Evolutionary conservation across 176 grass and related monocot genomes (phyloP), one percentile per base, ranked within the genome.

Genomic region (Avena atlantica): DNA sequence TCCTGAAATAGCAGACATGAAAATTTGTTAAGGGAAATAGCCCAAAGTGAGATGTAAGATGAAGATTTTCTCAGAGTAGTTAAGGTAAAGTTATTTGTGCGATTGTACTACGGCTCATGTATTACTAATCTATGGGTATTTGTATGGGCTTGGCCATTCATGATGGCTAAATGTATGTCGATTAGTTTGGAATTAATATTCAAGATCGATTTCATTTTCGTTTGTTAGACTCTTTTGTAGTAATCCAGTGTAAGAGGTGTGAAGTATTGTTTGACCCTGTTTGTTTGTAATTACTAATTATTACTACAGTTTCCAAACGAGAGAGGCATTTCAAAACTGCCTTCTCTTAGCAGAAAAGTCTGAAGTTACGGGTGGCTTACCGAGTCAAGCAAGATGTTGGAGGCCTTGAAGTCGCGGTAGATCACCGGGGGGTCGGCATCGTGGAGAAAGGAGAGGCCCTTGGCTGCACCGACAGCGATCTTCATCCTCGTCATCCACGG

Each of bases 391-490:
- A 95, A 83, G 80, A 95, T 95, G 48, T 95, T 95, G 19, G 93
- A 95, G 48, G 93, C 93, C 86, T 95, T 95, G 88, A 95, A 95
- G 51, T 95, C 93, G 12, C 93, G 93, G 90, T 95, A 95, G 69
- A 95, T 95, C 42, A 95, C 88, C 8, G 88, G 90, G 1, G 86
- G 79, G 74, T 86, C 81, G 15, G 93, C 85, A 11, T 78, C 79
- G 24, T 95, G 93, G 72, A 95, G 93, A 70, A 95, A 95, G 11
- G 93, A 86, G 42, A 95, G 93, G 68, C 93, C 93, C 79, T 92
- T 92, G 52, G 93, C 93, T 2, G 93, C 93, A 17, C 88, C 86
- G 24, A 95, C 69, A 25, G 93, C 90, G 11, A 95, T 92, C 79
- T 95, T 92, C 84, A 95, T 90, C 83, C 93, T 90, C 5, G 88